A percentile compares a stretch with the other conserved stretches of the same genome.
These are phyloP conservation scores for Diaporthe capsici DNA, from an alignment of 2,329 filamentous ascomycete species.

Conservation along the genomic window DNA sequence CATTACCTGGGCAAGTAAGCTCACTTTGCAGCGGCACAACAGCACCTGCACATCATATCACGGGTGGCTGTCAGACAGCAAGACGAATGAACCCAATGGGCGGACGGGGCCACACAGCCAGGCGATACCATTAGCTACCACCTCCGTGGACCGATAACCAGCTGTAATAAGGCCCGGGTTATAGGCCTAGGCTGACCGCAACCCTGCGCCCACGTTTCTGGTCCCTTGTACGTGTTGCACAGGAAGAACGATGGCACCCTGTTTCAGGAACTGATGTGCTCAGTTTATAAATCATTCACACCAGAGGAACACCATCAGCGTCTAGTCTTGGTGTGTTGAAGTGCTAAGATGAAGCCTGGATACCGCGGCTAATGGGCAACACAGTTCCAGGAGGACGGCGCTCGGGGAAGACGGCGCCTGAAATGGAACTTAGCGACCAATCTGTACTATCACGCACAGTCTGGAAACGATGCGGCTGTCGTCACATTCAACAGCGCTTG, in stretches of 20 bases:
- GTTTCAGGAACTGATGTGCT: not conserved
- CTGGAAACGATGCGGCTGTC: not conserved
- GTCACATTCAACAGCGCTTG: not conserved
- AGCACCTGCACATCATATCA: not conserved
- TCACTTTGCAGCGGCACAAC: not conserved
- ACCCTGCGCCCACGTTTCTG: slow-evolving; percentile 28
- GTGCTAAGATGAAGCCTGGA: not conserved
- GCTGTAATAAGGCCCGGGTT: not conserved
- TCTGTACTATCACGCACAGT: not conserved
- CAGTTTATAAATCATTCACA: not conserved
- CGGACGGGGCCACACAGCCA: not conserved
- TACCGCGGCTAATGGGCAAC: not conserved
- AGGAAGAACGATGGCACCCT: not conserved
- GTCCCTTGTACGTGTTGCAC: not conserved
- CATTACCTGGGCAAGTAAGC: not conserved
- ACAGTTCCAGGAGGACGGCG: not conserved
- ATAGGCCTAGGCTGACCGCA: not conserved
- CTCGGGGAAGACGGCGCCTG: not conserved
- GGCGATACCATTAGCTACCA: not conserved
- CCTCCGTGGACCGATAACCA: not conserved
- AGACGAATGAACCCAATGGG: not conserved
- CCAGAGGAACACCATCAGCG: not conserved
- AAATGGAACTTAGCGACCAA: not conserved
- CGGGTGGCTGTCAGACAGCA: not conserved
- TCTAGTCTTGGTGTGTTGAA: not conserved